Percentiles rank a stretch among this genome's conserved stretches.
Evolutionary conservation across 768 basidiomycete species (phyloP).

Genomic region (Leccinum uliginosum): DNA sequence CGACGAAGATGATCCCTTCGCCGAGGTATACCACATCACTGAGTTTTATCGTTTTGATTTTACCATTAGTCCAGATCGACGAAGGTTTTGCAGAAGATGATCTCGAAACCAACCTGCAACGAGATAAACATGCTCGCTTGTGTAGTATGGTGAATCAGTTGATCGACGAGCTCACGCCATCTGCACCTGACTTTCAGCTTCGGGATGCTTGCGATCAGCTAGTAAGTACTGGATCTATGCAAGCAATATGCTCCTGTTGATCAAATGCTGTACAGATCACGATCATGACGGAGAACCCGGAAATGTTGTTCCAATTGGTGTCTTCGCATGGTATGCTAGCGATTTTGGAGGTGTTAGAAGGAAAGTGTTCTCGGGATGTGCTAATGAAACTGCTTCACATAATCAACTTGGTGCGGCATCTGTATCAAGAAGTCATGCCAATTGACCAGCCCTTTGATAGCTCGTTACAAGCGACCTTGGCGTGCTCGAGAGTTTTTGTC

Average conservation of each 20-base stretch:
- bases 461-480: slow-evolving; percentile 71
- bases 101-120: slow-evolving; percentile 83
- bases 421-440: not conserved
- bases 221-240: slow-evolving; percentile 40
- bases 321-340: slow-evolving; percentile 94
- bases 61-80: slow-evolving; percentile 57
- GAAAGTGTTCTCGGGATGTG: slow-evolving; percentile 80
- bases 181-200: slow-evolving; percentile 77
- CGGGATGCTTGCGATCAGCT: slow-evolving; percentile 85
- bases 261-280: slow-evolving; percentile 46
- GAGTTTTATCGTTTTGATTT: slow-evolving; percentile 2
- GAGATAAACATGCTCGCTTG: slow-evolving; percentile 90
- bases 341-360: slow-evolving; percentile 89
- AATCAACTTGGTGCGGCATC: slow-evolving; percentile 66
- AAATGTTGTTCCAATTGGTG: slow-evolving; percentile 85
- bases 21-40: slow-evolving; percentile 53
- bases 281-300: slow-evolving; percentile 74
- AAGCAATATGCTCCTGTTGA: not conserved
- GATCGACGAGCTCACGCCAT: slow-evolving; percentile 81
- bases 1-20: slow-evolving; percentile 96
- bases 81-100: slow-evolving; percentile 92
- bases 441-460: slow-evolving; percentile 27
- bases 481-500: slow-evolving; percentile 91
- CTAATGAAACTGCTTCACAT: slow-evolving; percentile 82
- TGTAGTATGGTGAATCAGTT: slow-evolving; percentile 77